Percentiles rank a stretch among this genome's conserved stretches.
These are phyloP conservation scores for Jimgerdemannia flammicorona DNA, from an alignment of 192 early-diverging fungal species.

Conservation along the genomic window DNA sequence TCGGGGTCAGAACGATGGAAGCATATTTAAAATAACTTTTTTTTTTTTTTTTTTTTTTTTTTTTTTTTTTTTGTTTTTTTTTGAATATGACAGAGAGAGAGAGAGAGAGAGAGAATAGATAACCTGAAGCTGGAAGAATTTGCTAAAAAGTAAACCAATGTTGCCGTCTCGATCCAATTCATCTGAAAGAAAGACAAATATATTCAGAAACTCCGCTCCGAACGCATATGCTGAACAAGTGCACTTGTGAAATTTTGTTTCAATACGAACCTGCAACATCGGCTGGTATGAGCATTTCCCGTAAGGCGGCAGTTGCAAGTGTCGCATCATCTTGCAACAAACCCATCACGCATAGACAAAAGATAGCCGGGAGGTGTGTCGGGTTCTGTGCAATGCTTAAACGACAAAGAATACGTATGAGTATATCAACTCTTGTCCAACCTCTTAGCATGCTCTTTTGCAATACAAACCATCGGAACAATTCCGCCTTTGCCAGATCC, in stretches of 20 bases:
- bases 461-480: constrained; percentile 58
- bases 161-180: not conserved
- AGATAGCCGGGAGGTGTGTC: constrained; percentile 57
- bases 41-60: not conserved
- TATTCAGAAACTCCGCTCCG: not conserved
- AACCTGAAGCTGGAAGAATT: constrained; percentile 8
- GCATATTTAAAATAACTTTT: not conserved
- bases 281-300: constrained; percentile 56
- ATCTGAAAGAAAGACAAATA: not conserved
- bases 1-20: not conserved
- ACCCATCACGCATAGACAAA: constrained; percentile 66
- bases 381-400: constrained; percentile 50
- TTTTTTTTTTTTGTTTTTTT: not conserved
- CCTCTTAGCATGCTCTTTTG: too few species aligned
- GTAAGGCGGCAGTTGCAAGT: constrained; percentile 58
- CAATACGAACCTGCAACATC: constrained; percentile 29
- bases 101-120: not conserved
- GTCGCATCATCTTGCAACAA: constrained; percentile 58
- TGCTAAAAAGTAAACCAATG: constrained; percentile 1
- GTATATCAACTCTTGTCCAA: not conserved
- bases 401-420: not conserved
- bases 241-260: too few species aligned
- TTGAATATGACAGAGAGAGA: not conserved
- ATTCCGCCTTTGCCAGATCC: constrained; percentile 71
- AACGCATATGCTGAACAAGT: not conserved